Evolutionary conservation across 169 alveolate species (phyloP).

Genomic region (Plasmodium coatneyi): DNA sequence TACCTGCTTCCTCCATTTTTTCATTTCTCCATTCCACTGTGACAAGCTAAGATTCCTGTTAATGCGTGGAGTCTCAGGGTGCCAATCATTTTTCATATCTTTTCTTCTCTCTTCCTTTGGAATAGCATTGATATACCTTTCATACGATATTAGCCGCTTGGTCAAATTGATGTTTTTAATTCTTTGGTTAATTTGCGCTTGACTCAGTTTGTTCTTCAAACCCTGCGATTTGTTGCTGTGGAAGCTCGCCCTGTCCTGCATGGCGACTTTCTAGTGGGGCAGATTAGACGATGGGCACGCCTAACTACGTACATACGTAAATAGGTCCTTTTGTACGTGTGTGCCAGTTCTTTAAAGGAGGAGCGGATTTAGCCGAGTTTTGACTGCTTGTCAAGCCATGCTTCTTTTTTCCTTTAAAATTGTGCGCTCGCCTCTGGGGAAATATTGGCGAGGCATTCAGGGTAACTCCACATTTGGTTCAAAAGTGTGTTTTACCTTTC

Average conservation of each 20-base stretch:
- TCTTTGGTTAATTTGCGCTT: constrained; percentile 70
- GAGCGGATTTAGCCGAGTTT: neutral
- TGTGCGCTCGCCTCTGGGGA: neutral
- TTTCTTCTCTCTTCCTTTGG: constrained; percentile 77
- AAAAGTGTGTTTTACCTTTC: neutral
- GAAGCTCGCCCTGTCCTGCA: constrained; percentile 5
- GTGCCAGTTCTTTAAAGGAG: neutral
- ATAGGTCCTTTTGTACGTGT: neutral
- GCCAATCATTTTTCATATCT: constrained; percentile 78
- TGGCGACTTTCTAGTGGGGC: constrained; percentile 6
- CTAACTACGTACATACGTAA: neutral
- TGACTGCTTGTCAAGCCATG: neutral
- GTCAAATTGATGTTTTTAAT: constrained; percentile 82
- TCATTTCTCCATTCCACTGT: constrained; percentile 82
- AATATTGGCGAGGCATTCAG: neutral
- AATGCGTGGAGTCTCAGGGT: constrained; percentile 82
- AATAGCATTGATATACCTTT: constrained; percentile 77
- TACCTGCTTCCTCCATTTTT: constrained; percentile 82
- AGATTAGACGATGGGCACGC: neutral
- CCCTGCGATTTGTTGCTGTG: neutral
- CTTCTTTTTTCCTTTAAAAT: neutral
- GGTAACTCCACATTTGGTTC: neutral
- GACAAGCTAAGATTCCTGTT: constrained; percentile 77
- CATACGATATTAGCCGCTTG: constrained; percentile 78
- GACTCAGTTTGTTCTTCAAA: constrained; percentile 12